Evolutionary conservation across 306 rosid species (phyloP).

Genomic region (Phaseolus lunatus): DNA sequence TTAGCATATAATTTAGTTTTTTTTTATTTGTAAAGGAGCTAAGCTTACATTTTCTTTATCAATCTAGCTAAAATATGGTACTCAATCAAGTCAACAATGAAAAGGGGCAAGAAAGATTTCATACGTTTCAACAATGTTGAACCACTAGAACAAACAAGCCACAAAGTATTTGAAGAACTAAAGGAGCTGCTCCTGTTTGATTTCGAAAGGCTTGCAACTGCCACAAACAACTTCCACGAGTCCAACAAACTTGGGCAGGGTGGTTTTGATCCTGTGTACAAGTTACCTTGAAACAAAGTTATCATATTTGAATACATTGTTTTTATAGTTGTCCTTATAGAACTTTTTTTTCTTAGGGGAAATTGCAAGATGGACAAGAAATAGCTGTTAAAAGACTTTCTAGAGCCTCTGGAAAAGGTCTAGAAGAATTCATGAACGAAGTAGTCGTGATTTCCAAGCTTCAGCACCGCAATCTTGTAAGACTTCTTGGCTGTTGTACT

Average conservation of each 20-base stretch:
- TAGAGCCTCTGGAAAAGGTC: constrained; percentile 44
- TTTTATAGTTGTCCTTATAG: not conserved
- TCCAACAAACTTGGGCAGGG: constrained; percentile 44
- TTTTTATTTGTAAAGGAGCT: not conserved
- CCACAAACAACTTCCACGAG: constrained; percentile 28
- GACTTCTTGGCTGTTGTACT: constrained; percentile 43
- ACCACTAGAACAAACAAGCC: not conserved
- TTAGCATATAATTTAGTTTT: not conserved
- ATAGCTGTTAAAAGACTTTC: constrained; percentile 55
- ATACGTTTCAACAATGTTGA: not conserved
- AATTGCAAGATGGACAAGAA: constrained; percentile 37
- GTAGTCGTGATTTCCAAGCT: constrained; percentile 43
- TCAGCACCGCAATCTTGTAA: constrained; percentile 51
- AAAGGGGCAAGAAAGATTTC: not conserved
- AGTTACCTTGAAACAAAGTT: not conserved
- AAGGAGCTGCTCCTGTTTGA: constrained; percentile 28
- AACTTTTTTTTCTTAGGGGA: constrained; percentile 30
- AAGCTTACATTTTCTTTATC: not conserved
- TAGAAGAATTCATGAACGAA: constrained; percentile 50
- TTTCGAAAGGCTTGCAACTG: constrained; percentile 19
- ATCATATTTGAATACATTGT: not conserved
- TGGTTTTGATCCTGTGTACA: constrained; percentile 45
- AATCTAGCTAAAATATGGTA: not conserved
- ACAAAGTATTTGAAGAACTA: constrained; percentile 8
- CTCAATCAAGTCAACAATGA: not conserved